phyloP scores from a whole-genome alignment of 352 stramenopile species.

The Pythium utonaiense region DNA sequence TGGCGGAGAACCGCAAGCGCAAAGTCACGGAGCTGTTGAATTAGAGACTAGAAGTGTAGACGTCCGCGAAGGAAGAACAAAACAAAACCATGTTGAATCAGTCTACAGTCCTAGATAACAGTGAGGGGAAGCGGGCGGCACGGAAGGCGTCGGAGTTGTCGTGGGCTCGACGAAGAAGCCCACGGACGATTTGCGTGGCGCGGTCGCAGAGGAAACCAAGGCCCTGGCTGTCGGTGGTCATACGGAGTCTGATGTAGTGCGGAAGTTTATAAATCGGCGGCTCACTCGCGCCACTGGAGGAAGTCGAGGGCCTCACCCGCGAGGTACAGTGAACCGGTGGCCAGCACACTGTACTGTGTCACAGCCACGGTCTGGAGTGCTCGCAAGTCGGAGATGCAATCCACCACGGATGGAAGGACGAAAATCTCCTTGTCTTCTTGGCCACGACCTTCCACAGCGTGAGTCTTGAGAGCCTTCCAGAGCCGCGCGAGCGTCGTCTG shows the following conservation, averaged over 20 bases:
- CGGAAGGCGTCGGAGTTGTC: constrained; percentile 2
- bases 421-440: constrained; percentile 13
- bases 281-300: constrained; percentile 62
- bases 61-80: neutral
- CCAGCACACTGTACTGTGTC: constrained; percentile 51
- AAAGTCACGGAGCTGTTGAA: constrained; percentile 15
- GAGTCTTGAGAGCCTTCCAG: constrained; percentile 45
- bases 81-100: neutral
- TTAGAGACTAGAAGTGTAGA: neutral
- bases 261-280: neutral
- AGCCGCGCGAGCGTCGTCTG: constrained; percentile 54
- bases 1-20: constrained; percentile 50
- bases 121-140: neutral
- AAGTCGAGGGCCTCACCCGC: constrained; percentile 60
- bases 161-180: neutral
- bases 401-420: constrained; percentile 54
- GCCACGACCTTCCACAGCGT: constrained; percentile 29
- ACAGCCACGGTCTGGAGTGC: neutral
- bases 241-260: neutral
- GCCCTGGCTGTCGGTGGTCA: neutral
- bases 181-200: constrained; percentile 9
- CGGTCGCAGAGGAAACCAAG: neutral
- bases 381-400: constrained; percentile 59
- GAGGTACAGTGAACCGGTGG: constrained; percentile 74
- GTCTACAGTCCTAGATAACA: neutral